phyloP scores from a whole-genome alignment of 208 protist species.

The Trypanosoma mega region DNA sequence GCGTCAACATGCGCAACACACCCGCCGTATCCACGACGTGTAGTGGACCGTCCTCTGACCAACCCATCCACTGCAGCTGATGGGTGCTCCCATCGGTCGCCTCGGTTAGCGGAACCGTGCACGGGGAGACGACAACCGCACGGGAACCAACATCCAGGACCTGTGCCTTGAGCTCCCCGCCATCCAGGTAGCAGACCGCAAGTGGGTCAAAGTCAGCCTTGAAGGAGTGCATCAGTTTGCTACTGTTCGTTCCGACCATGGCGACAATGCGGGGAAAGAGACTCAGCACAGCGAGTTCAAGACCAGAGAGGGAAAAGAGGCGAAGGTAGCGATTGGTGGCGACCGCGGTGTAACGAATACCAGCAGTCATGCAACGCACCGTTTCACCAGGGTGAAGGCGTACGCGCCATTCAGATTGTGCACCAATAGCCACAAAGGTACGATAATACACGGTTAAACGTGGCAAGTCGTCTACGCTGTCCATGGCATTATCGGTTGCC shows the following conservation, averaged over 20 bases:
- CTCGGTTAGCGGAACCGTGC: constrained; percentile 58
- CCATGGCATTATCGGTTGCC: constrained; percentile 25
- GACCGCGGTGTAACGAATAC: constrained; percentile 71
- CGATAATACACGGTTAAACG: constrained; percentile 70
- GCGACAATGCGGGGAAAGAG: constrained; percentile 76
- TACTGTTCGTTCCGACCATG: constrained; percentile 76
- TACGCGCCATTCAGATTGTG: constrained; percentile 80
- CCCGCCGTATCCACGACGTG: constrained; percentile 80
- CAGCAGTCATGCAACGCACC: constrained; percentile 76
- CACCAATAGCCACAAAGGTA: constrained; percentile 71
- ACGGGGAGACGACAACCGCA: constrained; percentile 35
- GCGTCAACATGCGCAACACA: constrained; percentile 77
- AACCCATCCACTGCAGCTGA: constrained; percentile 87
- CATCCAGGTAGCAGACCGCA: constrained; percentile 56
- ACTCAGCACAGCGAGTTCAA: constrained; percentile 81
- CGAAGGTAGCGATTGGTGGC: constrained; percentile 79
- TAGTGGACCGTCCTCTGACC: constrained; percentile 85
- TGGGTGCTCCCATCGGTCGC: constrained; percentile 41
- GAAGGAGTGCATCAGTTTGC: constrained; percentile 54
- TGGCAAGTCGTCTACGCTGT: constrained; percentile 43
- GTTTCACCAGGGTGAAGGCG: constrained; percentile 62
- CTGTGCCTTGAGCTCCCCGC: constrained; percentile 50
- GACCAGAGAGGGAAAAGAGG: constrained; percentile 77
- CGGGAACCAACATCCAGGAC: constrained; percentile 75
- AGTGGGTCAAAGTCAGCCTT: constrained; percentile 75